These are phyloP conservation scores for Rhizoclosmatium globosum DNA, from an alignment of 192 early-diverging fungal genomes.

Conservation along the genomic window DNA sequence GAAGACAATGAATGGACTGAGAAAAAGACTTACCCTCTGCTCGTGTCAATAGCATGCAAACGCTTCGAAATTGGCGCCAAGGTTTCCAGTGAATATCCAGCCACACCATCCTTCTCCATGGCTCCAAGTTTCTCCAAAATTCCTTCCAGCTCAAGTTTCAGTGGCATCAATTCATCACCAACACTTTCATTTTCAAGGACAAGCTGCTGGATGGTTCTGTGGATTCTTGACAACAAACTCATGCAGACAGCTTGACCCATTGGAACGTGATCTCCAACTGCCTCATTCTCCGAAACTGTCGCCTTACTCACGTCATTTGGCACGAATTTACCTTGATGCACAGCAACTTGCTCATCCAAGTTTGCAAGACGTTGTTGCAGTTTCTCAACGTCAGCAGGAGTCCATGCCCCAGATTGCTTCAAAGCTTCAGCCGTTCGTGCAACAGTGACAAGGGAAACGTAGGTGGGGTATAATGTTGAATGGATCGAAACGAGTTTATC, in stretches of 20 bases:
- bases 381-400: conserved; percentile 20
- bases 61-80: conserved; percentile 32
- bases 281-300: neutral
- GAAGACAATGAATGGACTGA: neutral
- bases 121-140: conserved; percentile 17
- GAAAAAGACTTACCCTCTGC: conserved; percentile 5
- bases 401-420: conserved; percentile 29
- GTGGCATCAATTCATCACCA: conserved; percentile 25
- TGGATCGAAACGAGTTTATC: conserved; percentile 16
- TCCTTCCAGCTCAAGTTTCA: conserved; percentile 28
- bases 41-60: conserved; percentile 34
- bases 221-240: conserved; percentile 22
- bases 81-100: conserved; percentile 2
- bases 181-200: conserved; percentile 22
- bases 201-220: conserved; percentile 21
- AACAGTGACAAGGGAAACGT: conserved; percentile 38
- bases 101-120: neutral
- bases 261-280: conserved; percentile 29
- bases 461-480: conserved; percentile 35
- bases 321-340: conserved; percentile 30
- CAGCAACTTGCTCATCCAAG: conserved; percentile 28
- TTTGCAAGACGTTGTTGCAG: conserved; percentile 29
- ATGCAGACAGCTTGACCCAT: conserved; percentile 36
- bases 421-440: conserved; percentile 35
- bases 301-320: neutral